These are phyloP conservation scores for Pichia sp. DNA, from an alignment of 1,139 yeast species.

Conservation along the genomic window DNA sequence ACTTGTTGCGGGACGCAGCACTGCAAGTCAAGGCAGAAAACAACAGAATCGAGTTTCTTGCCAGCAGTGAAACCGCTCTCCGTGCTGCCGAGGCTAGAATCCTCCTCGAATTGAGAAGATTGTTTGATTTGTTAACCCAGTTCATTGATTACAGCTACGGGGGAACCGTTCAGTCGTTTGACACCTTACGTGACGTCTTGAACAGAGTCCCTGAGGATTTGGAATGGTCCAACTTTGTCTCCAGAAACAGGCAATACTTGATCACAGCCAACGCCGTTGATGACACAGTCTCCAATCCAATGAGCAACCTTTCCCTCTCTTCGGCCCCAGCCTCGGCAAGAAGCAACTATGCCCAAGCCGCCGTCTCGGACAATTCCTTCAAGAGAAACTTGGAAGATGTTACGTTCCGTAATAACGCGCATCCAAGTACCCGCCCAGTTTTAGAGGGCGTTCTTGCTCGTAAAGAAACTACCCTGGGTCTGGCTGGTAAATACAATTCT, in stretches of 20 bases:
- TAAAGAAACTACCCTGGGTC: conserved; percentile 40
- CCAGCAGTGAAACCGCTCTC: conserved; percentile 39
- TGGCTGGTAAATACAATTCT: conserved; percentile 38
- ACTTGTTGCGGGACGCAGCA: conserved; percentile 35
- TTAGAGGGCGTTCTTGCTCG: conserved; percentile 43
- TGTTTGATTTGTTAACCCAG: conserved; percentile 33
- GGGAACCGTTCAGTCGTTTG: conserved; percentile 30
- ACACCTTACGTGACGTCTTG: conserved; percentile 33
- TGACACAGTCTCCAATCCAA: not conserved
- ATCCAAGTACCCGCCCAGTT: conserved; percentile 40
- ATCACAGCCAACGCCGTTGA: conserved; percentile 23
- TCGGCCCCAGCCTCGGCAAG: conserved; percentile 2
- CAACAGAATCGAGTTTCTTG: conserved; percentile 39
- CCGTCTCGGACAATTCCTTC: conserved; percentile 26
- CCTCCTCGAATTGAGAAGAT: conserved; percentile 39
- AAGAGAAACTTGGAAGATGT: conserved; percentile 37
- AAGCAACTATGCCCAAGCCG: conserved; percentile 6
- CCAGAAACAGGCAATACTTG: conserved; percentile 31
- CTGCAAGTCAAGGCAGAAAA: conserved; percentile 44
- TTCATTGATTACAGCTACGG: conserved; percentile 31
- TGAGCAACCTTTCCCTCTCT: conserved; percentile 10
- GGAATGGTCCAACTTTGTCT: conserved; percentile 44
- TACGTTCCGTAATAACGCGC: conserved; percentile 37
- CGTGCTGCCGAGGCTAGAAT: conserved; percentile 41
- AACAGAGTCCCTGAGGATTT: conserved; percentile 33